phyloP scores from a whole-genome alignment of 2,329 filamentous ascomycete genomes.

The Biscogniauxia marginata region DNA sequence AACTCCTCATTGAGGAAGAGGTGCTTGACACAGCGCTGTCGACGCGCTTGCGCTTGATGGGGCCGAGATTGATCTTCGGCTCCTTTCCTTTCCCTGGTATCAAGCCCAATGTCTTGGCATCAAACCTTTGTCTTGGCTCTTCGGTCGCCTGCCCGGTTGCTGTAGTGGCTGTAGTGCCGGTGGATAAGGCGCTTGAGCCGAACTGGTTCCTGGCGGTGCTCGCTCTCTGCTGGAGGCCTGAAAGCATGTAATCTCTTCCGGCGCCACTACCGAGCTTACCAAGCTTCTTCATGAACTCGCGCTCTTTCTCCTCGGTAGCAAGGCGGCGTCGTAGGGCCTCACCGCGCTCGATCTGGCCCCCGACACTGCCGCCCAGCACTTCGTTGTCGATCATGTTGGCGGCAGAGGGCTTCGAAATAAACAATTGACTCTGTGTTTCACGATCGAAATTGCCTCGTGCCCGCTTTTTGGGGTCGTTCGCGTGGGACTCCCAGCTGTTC shows the following conservation, averaged over 20 bases:
- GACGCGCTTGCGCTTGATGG: conserved; percentile 61
- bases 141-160: conserved; percentile 2
- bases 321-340: conserved; percentile 66
- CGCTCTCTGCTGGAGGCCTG: conserved; percentile 20
- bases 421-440: conserved; percentile 57
- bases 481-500: conserved; percentile 21
- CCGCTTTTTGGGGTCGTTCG: conserved; percentile 32
- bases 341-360: conserved; percentile 59
- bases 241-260: conserved; percentile 69
- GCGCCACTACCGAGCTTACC: conserved; percentile 62
- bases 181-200: conserved; percentile 9
- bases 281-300: conserved; percentile 68
- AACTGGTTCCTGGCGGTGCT: conserved; percentile 8
- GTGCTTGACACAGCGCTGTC: conserved; percentile 43
- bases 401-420: conserved; percentile 51
- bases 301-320: conserved; percentile 67
- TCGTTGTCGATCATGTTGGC: conserved; percentile 66
- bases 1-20: conserved; percentile 10
- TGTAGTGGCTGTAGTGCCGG: conserved; percentile 1
- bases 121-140: conserved; percentile 36
- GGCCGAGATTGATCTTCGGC: conserved; percentile 54
- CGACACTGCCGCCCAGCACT: conserved; percentile 35
- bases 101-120: conserved; percentile 46
- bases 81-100: conserved; percentile 38
- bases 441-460: conserved; percentile 53